phyloP scores from a whole-genome alignment of 768 basidiomycete genomes.

The Leccinum incarnatum region DNA sequence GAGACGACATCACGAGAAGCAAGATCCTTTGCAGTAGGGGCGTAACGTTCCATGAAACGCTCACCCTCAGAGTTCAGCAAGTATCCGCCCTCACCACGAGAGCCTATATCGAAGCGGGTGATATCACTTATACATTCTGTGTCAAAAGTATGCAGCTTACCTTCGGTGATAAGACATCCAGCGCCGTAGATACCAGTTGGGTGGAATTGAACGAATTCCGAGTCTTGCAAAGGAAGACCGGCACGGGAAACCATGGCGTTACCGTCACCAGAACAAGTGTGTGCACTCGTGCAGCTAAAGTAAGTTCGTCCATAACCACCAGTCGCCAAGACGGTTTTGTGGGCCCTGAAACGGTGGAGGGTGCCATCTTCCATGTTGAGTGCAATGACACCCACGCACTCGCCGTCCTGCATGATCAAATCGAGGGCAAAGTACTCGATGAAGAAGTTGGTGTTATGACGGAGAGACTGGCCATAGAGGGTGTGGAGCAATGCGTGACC shows the following conservation, averaged over 20 bases:
- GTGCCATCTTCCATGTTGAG: slow-evolving; percentile 99
- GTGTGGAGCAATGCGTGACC: slow-evolving; percentile 98
- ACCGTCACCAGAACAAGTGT: slow-evolving; percentile 98
- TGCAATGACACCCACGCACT: slow-evolving; percentile 98
- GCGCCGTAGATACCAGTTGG: slow-evolving; percentile 99
- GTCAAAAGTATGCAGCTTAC: slow-evolving; percentile 37
- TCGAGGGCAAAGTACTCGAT: slow-evolving; percentile 99
- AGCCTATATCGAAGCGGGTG: slow-evolving; percentile 50
- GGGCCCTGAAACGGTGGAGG: slow-evolving; percentile 94
- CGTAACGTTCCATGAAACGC: slow-evolving; percentile 99
- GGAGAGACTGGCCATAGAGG: slow-evolving; percentile 97
- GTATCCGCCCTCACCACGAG: slow-evolving; percentile 99
- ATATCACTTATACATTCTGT: neutral
- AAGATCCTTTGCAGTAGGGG: slow-evolving; percentile 98
- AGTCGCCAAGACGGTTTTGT: slow-evolving; percentile 98
- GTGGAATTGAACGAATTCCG: slow-evolving; percentile 99
- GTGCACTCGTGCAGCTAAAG: slow-evolving; percentile 98
- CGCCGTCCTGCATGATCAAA: slow-evolving; percentile 97
- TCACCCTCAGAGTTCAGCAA: slow-evolving; percentile 98
- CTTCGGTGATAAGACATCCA: slow-evolving; percentile 98
- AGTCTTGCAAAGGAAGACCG: slow-evolving; percentile 93
- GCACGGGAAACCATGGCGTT: slow-evolving; percentile 98
- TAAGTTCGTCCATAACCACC: slow-evolving; percentile 98
- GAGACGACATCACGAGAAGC: slow-evolving; percentile 99
- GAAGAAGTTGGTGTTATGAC: slow-evolving; percentile 99